Percentiles rank a stretch among this genome's conserved stretches.
Evolutionary conservation across 2,329 filamentous ascomycete genomes (phyloP).

Genomic region (Acephala macrosclerotiorum): DNA sequence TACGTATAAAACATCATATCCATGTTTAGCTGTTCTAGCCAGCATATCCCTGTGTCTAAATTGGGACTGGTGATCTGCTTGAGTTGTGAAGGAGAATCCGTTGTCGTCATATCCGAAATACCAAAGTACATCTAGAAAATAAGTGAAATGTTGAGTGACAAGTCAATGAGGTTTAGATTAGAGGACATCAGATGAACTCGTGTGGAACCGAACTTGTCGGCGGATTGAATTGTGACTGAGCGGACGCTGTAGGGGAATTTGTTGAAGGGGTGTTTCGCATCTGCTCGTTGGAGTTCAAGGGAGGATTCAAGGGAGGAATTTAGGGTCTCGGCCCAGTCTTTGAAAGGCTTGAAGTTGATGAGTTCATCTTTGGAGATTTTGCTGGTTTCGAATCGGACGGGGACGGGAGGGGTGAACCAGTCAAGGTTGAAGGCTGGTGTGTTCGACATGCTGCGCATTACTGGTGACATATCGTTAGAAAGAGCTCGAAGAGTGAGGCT

Average conservation of each 20-base stretch:
- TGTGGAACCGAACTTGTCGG: slow-evolving; percentile 54
- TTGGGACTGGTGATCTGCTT: too few relatives aligned
- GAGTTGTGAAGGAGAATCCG: too few relatives aligned
- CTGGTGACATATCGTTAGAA: not conserved
- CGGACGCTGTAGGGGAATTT: slow-evolving; percentile 58
- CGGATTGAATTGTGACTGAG: slow-evolving; percentile 59
- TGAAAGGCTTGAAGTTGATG: not conserved
- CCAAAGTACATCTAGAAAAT: too few relatives aligned
- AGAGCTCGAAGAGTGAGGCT: not conserved
- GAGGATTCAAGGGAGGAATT: not conserved
- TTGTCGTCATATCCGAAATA: too few relatives aligned
- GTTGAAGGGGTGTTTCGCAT: slow-evolving; percentile 54
- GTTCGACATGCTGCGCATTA: not conserved
- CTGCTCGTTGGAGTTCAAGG: not conserved
- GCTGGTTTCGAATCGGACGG: not conserved
- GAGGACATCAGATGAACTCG: not conserved
- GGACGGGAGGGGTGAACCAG: not conserved
- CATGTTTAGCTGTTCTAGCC: too few relatives aligned
- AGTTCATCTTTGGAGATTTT: not conserved
- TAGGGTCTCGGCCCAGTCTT: not conserved
- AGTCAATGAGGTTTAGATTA: too few relatives aligned
- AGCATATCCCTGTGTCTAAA: too few relatives aligned
- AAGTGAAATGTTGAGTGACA: too few relatives aligned
- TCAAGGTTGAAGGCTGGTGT: not conserved
- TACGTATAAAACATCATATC: too few relatives aligned